Conservation (phyloP, 768 basidiomycete genomes). For the Kwoniella mangroviensis region DNA sequence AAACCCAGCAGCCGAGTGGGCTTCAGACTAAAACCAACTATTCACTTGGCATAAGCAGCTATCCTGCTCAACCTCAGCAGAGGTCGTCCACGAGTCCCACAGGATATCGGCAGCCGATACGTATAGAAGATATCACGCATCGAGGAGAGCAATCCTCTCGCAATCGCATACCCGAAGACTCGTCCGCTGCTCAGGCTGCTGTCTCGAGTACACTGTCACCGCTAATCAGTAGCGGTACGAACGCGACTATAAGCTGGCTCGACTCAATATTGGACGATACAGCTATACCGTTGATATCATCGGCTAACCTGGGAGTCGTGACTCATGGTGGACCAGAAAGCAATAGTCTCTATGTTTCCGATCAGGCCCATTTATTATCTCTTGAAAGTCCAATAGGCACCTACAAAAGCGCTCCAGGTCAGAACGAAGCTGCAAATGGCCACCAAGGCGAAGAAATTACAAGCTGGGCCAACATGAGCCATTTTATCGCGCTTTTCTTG, state of each 20-base stretch:
- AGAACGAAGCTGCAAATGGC: not conserved
- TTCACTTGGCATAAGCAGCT: too few species aligned
- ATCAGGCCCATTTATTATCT: conserved; percentile 45
- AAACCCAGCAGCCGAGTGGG: too few species aligned
- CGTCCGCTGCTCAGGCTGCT: too few species aligned
- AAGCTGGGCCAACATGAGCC: conserved; percentile 46
- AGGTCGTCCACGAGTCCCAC: too few species aligned
- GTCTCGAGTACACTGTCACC: too few species aligned
- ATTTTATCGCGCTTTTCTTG: conserved; percentile 49
- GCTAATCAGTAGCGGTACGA: not conserved
- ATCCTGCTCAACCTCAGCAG: too few species aligned
- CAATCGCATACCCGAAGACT: too few species aligned
- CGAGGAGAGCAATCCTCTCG: too few species aligned
- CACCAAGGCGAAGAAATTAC: conserved; percentile 47
- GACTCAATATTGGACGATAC: conserved; percentile 15
- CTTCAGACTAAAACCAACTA: too few species aligned
- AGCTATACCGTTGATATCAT: not conserved
- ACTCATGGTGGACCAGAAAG: not conserved
- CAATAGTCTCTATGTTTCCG: conserved; percentile 27
- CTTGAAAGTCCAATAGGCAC: conserved; percentile 43
- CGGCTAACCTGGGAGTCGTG: not conserved
- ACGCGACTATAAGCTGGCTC: conserved; percentile 15
- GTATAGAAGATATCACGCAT: too few species aligned
- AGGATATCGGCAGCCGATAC: too few species aligned
- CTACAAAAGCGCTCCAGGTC: conserved; percentile 5